Conservation (phyloP, 352 stramenopile genomes). For the Globisporangium rhizosaccharum region DNA sequence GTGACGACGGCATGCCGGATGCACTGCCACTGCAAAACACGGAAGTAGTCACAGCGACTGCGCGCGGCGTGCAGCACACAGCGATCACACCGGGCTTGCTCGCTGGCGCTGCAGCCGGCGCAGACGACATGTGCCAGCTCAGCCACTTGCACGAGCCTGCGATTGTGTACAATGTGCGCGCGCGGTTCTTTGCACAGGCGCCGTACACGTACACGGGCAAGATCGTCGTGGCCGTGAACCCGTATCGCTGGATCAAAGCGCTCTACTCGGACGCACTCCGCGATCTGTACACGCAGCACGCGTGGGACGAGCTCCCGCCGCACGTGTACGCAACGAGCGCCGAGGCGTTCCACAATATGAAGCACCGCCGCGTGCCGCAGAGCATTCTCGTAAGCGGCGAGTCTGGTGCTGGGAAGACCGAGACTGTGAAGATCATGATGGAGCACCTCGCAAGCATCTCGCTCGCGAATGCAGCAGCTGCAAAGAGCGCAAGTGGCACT, state of each 20-base stretch:
- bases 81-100: constrained; percentile 23
- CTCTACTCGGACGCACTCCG: constrained; percentile 81
- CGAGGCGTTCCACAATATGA: constrained; percentile 81
- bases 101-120: constrained; percentile 26
- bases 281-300: constrained; percentile 60
- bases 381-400: constrained; percentile 86
- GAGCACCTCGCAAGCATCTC: constrained; percentile 89
- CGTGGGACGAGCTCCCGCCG: constrained; percentile 68
- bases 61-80: constrained; percentile 11
- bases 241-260: constrained; percentile 88
- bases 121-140: constrained; percentile 82
- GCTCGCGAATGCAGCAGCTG: constrained; percentile 47
- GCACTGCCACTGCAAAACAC: constrained; percentile 75
- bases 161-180: constrained; percentile 90
- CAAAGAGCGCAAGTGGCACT: constrained; percentile 37
- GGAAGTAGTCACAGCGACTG: background rate
- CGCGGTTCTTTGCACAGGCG: constrained; percentile 74
- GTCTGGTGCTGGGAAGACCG: constrained; percentile 90
- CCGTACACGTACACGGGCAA: constrained; percentile 97
- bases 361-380: constrained; percentile 59
- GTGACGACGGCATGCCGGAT: constrained; percentile 69
- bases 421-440: constrained; percentile 98
- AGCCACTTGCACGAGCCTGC: constrained; percentile 88
- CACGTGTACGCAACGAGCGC: constrained; percentile 89
- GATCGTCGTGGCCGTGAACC: constrained; percentile 96